Percentiles rank a stretch among this genome's conserved stretches.
Evolutionary conservation across 2,329 filamentous ascomycete genomes (phyloP).

Genomic region (Aspergillus pseudoviridinutans): DNA sequence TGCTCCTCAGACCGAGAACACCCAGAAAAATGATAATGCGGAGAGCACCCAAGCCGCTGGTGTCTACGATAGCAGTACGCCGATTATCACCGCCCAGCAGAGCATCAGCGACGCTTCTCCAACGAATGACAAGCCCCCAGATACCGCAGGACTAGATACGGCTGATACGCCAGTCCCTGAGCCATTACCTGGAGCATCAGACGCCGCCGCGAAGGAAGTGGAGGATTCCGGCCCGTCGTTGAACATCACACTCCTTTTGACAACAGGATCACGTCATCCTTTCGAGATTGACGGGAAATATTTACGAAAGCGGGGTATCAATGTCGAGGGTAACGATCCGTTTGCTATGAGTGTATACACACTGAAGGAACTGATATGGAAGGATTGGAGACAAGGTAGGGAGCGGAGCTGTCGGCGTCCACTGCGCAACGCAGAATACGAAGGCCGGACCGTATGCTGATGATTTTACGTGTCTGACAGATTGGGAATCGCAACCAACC

Average conservation of each 20-base stretch:
- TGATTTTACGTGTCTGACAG: slow-evolving; percentile 26
- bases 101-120: slow-evolving; percentile 9
- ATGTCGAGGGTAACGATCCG: slow-evolving; percentile 72
- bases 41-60: slow-evolving; percentile 15
- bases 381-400: slow-evolving; percentile 78
- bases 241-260: slow-evolving; percentile 74
- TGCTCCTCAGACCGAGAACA: slow-evolving; percentile 9
- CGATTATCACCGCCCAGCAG: slow-evolving; percentile 12
- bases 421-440: not conserved
- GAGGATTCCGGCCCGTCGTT: slow-evolving; percentile 36
- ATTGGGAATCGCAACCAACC: slow-evolving; percentile 83
- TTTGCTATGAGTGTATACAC: slow-evolving; percentile 91
- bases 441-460: not conserved
- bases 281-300: slow-evolving; percentile 89
- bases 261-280: slow-evolving; percentile 76
- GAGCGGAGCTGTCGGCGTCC: not conserved
- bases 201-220: slow-evolving; percentile 31
- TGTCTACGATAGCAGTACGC: slow-evolving; percentile 19
- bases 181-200: slow-evolving; percentile 21
- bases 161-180: slow-evolving; percentile 13
- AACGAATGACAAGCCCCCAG: slow-evolving; percentile 13
- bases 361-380: slow-evolving; percentile 86
- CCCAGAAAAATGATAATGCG: slow-evolving; percentile 6
- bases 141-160: slow-evolving; percentile 23
- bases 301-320: slow-evolving; percentile 73